Base-by-base conservation (phyloP, 495 filamentous ascomycete species). In the Penicillium samsonianum region DNA sequence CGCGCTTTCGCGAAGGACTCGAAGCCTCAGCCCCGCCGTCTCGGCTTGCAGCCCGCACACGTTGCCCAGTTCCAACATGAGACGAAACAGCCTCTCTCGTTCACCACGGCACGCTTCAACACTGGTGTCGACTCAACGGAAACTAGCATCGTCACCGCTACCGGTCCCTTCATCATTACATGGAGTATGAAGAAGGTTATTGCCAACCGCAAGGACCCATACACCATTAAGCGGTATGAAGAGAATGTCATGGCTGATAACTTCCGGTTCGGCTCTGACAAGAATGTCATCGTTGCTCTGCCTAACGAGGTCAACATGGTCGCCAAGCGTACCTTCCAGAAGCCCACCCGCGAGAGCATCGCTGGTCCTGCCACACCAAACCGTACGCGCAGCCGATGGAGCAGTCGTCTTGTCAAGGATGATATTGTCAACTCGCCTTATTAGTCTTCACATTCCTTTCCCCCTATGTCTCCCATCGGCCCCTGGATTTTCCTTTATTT, bases 241-340 rank as follows among this genome's bases (percentile, higher is more conserved):
- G 94, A 98, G 71, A 89, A 94, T 51, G 90, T 98, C 63, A 96
- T 92, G 79, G 94, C 94, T n/a, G 95, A 98, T 68, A 95, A 98
- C 70, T 98, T 98, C 87, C 90, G 91, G 61, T 98, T 92, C 64
- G 92, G 92, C 30, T 90, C 86, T 12, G 94, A 98, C 68, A 96
- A 96, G 82, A 96, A 96, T 63, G 90, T 98, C 59, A 96, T 98
- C 67, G 92, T 98, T 20, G 94, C 94, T 1, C 76, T 98, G 58
- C 92, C 95, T 4, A 96, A 98, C 68, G 92, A 96, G 73, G 93
- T 98, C 60, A 93, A 97, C 71, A 97, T 97, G 92, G 90, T 98
- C 23, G 87, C 85, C 42, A 91, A 90, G 73, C 80, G 86, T 59
- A 85, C 83, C 61, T 84, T 98, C 68, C 90, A 89, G 82, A 87